Percentiles rank a stretch among this genome's conserved stretches.
Conservation (phyloP, 106 monocot genomes). For the Apostasia ramifera region DNA sequence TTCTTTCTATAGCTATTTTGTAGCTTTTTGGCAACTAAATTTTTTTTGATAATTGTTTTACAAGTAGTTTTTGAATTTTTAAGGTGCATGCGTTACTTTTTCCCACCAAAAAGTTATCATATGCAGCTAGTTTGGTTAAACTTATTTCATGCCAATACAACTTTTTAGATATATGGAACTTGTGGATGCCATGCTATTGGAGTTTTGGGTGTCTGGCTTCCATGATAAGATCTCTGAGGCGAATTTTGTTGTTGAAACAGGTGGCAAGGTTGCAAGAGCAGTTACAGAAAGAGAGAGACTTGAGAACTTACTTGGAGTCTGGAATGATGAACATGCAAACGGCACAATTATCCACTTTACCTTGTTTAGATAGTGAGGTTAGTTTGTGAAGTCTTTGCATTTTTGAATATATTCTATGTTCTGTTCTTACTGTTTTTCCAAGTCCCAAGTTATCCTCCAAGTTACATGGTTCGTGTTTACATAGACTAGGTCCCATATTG, state of each 20-base stretch:
- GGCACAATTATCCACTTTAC: conserved; percentile 19
- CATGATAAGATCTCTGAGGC: neutral
- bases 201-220: neutral
- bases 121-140: neutral
- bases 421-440: neutral
- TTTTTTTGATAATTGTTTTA: too few relatives aligned
- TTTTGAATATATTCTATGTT: neutral
- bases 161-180: neutral
- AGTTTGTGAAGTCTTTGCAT: neutral
- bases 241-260: conserved; percentile 21
- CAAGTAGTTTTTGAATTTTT: too few relatives aligned
- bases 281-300: conserved; percentile 69
- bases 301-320: conserved; percentile 59
- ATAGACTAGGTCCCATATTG: conserved; percentile 64
- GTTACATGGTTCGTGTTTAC: conserved; percentile 2
- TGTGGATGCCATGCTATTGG: neutral
- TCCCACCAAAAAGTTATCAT: neutral
- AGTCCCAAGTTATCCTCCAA: neutral
- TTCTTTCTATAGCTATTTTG: too few relatives aligned
- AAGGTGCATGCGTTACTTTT: too few relatives aligned
- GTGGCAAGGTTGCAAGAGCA: conserved; percentile 55
- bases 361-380: conserved; percentile 57
- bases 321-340: conserved; percentile 47
- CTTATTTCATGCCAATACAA: neutral
- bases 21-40: too few relatives aligned